Conservation (phyloP, 768 basidiomycete species). For the Mycena venus region DNA sequence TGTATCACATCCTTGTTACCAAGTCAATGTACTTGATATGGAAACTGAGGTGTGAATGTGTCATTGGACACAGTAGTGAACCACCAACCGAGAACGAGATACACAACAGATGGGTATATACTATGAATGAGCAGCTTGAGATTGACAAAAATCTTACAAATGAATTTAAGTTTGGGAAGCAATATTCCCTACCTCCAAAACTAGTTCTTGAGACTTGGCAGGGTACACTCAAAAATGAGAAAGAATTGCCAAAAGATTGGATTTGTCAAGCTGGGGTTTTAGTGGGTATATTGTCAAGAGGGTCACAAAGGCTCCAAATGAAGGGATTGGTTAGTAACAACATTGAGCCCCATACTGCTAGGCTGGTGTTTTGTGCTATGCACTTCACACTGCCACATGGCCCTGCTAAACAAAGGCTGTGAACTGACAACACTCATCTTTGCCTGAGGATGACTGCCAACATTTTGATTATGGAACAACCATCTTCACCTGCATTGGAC, state of each 20-base stretch:
- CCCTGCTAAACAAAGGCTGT: too few species aligned
- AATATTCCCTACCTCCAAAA: background rate
- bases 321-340: background rate
- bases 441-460: too few species aligned
- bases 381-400: too few species aligned
- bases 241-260: background rate
- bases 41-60: background rate
- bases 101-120: background rate
- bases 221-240: background rate
- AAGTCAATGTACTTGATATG: conserved; percentile 2
- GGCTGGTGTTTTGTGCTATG: too few species aligned
- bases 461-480: too few species aligned
- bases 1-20: background rate
- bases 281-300: too few species aligned
- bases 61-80: background rate
- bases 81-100: background rate
- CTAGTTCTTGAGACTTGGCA: background rate
- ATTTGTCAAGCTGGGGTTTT: background rate
- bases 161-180: background rate
- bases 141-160: background rate
- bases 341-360: background rate
- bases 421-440: too few species aligned
- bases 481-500: too few species aligned
- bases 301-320: background rate
- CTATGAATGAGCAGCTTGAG: background rate